Base-by-base conservation (phyloP, 108 stramenopile genomes). In the Nannochloropsis salina region DNA sequence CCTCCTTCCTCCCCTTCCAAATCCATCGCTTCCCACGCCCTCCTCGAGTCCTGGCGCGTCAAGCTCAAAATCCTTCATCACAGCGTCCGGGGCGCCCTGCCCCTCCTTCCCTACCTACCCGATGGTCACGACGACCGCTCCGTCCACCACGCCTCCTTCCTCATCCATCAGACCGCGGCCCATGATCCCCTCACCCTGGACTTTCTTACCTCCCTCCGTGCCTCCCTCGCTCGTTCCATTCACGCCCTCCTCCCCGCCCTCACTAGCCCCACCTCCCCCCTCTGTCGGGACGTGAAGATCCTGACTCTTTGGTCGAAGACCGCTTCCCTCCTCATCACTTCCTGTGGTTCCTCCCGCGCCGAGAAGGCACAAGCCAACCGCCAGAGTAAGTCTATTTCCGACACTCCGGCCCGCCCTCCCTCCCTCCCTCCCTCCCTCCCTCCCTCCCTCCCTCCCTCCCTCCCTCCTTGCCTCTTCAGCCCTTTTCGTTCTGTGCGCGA, bases 51-150 rank as follows among this genome's bases (percentile, higher is more conserved):
- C 6, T 88, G 83, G 87, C 83, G 83, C 31, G 80, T 84, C 45
- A 83, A 82, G 41, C 81, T 88, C 80, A 88, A 88, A 51, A 88
- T 84, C 9, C 80, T 88, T 74, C 83, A 88, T 40, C 84, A 88
- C 45, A 84, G 84, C 43, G 41, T 88, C 42, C 47, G 87, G 44
- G 87, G 87, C 42, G 80, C 43, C 5, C 74, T 88, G 18, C 41
- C 44, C 79, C 44, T 88, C 45, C 87, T 88, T n/a, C 83, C 83
- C 44, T 83, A 81, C 84, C 84, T 79, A 31, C 61, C 86, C 8
- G 43, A 21, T n/a, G 86, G 83, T 44, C 41, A 83, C 83, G 87
- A 82, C 83, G 80, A 81, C 80, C 15, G 2, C 3, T 2, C 61
- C 61, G 4, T 74, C 1, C 61, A 74, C n/a, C 61, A 74, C 61